Evolutionary conservation across 2,329 filamentous ascomycete species (phyloP), one percentile per base, ranked within the genome.

Genomic region (Xylariales sp.): DNA sequence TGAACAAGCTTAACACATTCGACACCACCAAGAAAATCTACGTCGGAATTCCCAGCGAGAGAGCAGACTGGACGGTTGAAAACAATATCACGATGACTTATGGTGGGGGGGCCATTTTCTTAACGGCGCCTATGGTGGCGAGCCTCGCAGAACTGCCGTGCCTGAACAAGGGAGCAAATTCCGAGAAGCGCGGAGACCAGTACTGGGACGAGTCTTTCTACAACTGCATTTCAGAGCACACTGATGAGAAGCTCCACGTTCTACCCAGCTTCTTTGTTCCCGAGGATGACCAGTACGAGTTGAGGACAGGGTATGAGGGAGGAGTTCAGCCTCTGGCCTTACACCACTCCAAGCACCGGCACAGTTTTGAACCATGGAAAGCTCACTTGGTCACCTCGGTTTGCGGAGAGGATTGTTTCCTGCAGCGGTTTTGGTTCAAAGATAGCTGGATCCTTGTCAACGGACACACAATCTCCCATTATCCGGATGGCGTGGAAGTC

Each of bases 391-490:
- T 71, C 14, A 55, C 66, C 0, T 60, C 63, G 18, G 51, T 60
- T 7, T 70, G 67, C 45, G 68, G 69, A 15, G 66, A 70, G 37
- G 54, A 58, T 10, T 70, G 67, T 46, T 71, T 70, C 49, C 59
- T 72, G 44, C 67, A 70, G 47, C 62, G 67, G 6, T 71, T 67
- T 42, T 49, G 56, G 21, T 71, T 72, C 50, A 37, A 37, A 4
- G 54, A 50, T 27, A 66, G 62, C 47, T 73, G 69, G 69, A 57
- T 71, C 4, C 56, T 73, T 5, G 62, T 69, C 29, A 72, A 70
- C 43, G 69, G 69, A 5, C 57, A 67, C 47, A 64, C 66, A 20
- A 57, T 73, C 40, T 61, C 57, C 28, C 59, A 68, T 33, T 68
- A 71, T 45, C 58, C 60, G 0, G 57, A 62, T 37, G 61, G 62